Conservation (phyloP, 768 basidiomycete species). For the Clavulina sp. region DNA sequence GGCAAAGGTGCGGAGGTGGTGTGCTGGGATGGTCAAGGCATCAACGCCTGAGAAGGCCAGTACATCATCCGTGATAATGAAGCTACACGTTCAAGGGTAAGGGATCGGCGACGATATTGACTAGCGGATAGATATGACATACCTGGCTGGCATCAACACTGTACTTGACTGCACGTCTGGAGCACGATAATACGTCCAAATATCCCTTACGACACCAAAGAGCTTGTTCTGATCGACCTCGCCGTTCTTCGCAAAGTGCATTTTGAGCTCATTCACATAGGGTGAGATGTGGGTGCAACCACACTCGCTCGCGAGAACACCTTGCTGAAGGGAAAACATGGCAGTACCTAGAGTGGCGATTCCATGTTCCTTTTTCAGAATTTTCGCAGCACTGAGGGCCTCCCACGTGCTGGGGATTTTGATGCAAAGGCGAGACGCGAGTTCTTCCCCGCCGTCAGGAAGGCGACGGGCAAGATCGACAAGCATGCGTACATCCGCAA, state of each 20-base stretch:
- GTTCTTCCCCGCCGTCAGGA: conserved; percentile 1
- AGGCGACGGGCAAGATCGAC: conserved; percentile 11
- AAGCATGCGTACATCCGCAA: conserved; percentile 13
- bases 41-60: neutral
- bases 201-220: neutral
- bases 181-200: neutral
- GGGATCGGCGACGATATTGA: neutral
- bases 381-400: conserved; percentile 13
- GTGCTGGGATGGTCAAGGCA: neutral
- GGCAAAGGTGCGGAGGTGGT: neutral
- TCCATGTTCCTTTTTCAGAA: conserved; percentile 12
- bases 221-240: neutral
- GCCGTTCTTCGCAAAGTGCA: conserved; percentile 12
- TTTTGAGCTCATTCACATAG: conserved; percentile 14
- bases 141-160: neutral
- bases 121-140: neutral
- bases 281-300: conserved; percentile 12
- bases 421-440: conserved; percentile 14
- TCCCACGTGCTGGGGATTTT: conserved; percentile 15
- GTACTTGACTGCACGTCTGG: neutral
- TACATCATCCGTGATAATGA: neutral
- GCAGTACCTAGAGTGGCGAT: conserved; percentile 14
- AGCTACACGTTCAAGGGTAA: neutral
- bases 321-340: conserved; percentile 14
- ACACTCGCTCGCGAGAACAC: conserved; percentile 13